phyloP scores from a whole-genome alignment of 305 asterid species.

The Fraxinus velutina region DNA sequence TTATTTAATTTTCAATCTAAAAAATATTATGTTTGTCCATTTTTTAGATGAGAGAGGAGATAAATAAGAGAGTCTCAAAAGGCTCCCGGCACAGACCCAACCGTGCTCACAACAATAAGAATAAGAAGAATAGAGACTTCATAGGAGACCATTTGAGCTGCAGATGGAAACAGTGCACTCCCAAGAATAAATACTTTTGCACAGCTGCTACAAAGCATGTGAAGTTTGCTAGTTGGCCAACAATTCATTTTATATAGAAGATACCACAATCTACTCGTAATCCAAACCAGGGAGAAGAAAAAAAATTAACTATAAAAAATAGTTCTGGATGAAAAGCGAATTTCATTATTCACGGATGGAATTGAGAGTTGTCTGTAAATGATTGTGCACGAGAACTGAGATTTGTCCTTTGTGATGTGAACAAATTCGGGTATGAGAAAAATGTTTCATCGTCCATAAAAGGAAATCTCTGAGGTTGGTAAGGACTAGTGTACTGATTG shows the following conservation, averaged over 20 bases:
- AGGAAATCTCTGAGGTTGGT: conserved; percentile 69
- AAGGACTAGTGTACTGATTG: conserved; percentile 30
- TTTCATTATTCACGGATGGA: background rate
- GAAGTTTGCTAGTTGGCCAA: background rate
- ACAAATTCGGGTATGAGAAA: conserved; percentile 80
- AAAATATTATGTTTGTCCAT: no score
- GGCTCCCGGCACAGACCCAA: background rate
- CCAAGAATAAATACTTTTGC: background rate
- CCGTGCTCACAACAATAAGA: background rate
- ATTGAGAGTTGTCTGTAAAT: conserved; percentile 41
- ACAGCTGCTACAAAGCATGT: background rate
- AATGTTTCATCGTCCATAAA: conserved; percentile 71
- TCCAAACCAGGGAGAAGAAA: background rate
- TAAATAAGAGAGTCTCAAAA: no score
- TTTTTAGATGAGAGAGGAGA: no score
- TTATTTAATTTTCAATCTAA: no score
- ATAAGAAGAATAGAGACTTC: background rate
- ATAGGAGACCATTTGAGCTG: background rate
- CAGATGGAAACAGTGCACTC: background rate
- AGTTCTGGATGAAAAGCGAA: background rate
- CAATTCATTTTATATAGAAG: background rate
- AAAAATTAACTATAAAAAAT: background rate
- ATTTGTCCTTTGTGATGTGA: conserved; percentile 52
- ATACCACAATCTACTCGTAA: background rate
- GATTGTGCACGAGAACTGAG: conserved; percentile 38